These are phyloP conservation scores for Clarkia xantiana DNA, from an alignment of 345 rosid genomes.

Conservation along the genomic window DNA sequence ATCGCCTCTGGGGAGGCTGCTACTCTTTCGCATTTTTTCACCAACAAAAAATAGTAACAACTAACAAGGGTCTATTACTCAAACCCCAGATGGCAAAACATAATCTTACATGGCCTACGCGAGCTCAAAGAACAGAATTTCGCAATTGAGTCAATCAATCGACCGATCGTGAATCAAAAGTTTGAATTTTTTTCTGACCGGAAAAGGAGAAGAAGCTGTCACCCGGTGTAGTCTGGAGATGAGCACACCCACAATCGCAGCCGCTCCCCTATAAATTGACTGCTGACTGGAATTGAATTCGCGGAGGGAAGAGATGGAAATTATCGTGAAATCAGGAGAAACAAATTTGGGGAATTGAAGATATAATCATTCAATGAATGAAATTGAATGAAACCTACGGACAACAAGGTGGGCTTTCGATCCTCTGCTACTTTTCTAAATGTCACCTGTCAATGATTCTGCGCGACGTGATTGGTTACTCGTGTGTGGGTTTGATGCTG, in stretches of 20 bases:
- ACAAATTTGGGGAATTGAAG: too few relatives aligned
- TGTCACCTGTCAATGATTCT: not conserved
- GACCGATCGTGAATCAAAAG: not conserved
- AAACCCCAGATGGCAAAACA: not conserved
- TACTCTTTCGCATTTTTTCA: constrained; percentile 30
- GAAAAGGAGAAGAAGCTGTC: not conserved
- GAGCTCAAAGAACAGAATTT: too few relatives aligned
- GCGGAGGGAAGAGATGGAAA: too few relatives aligned
- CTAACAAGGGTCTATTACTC: not conserved
- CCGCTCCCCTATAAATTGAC: not conserved
- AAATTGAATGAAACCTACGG: constrained; percentile 3
- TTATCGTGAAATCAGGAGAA: too few relatives aligned
- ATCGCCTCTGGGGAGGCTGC: constrained; percentile 20
- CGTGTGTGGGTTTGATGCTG: not conserved
- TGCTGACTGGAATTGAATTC: too few relatives aligned
- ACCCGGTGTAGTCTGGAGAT: not conserved
- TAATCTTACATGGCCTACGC: too few relatives aligned
- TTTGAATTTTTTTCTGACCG: not conserved
- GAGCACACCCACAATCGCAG: not conserved
- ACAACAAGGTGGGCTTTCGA: not conserved
- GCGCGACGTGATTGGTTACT: constrained; percentile 2
- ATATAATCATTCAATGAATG: too few relatives aligned
- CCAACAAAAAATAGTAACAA: not conserved
- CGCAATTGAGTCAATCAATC: not conserved
- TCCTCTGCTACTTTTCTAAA: constrained; percentile 4